Percentiles rank a stretch among this genome's conserved stretches.
These are phyloP conservation scores for Pseudogymnoascus sp. DNA, from an alignment of 2,329 filamentous ascomycete genomes.

Conservation along the genomic window DNA sequence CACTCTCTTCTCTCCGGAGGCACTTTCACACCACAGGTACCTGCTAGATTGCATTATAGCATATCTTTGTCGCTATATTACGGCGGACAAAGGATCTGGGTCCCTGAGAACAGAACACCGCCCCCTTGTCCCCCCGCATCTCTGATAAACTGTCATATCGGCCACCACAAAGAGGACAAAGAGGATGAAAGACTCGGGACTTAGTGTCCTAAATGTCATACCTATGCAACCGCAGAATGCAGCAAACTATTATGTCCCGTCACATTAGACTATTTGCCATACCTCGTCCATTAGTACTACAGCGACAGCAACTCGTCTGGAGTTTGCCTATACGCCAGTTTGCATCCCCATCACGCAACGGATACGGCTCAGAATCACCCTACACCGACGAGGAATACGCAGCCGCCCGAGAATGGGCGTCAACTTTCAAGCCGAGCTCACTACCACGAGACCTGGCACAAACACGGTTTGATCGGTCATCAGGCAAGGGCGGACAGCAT, in stretches of 20 bases:
- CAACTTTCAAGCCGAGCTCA: constrained; percentile 17
- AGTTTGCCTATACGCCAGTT: not conserved
- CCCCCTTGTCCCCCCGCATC: not conserved
- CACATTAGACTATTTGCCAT: not conserved
- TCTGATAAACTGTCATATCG: not conserved
- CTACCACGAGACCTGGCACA: constrained; percentile 21
- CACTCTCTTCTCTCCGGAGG: too few relatives aligned
- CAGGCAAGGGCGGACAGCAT: constrained; percentile 28
- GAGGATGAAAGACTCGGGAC: not conserved
- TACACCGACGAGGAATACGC: constrained; percentile 10
- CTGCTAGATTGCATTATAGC: not conserved
- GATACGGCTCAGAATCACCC: not conserved
- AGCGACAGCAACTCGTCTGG: not conserved
- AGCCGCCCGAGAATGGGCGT: constrained; percentile 24
- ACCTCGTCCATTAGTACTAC: not conserved
- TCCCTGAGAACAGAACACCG: not conserved
- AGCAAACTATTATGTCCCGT: not conserved
- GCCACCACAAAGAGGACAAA: not conserved
- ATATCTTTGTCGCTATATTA: not conserved
- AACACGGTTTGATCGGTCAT: constrained; percentile 21
- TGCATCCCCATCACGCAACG: not conserved
- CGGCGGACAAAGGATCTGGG: not conserved
- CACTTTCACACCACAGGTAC: not conserved
- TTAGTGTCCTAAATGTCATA: not conserved
- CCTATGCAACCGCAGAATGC: not conserved